Conservation (phyloP, 2,329 filamentous ascomycete species). For the Scedosporium aurantiacum region DNA sequence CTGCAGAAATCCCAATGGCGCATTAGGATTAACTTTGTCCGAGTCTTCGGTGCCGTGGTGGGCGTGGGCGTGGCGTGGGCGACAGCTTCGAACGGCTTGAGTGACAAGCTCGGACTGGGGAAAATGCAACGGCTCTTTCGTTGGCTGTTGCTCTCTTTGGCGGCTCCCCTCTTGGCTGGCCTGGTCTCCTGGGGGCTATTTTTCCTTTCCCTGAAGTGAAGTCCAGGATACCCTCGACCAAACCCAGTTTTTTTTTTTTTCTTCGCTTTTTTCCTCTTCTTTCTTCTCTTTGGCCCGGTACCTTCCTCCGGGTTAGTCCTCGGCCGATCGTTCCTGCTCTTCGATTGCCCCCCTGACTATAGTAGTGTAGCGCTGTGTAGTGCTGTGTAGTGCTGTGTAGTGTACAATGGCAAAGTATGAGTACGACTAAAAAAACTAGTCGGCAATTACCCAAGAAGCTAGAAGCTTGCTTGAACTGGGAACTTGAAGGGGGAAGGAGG, state of each 20-base stretch:
- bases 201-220: not conserved
- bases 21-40: not conserved
- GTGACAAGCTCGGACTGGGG: not conserved
- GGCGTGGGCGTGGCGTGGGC: not conserved
- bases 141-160: not conserved
- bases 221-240: not conserved
- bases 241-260: not conserved
- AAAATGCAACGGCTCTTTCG: not conserved
- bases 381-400: too few relatives aligned
- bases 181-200: not conserved
- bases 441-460: conserved; percentile 4
- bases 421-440: not conserved
- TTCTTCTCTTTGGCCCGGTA: not conserved
- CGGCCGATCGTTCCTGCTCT: not conserved
- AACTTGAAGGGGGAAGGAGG: not conserved
- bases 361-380: not conserved
- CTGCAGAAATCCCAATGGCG: not conserved
- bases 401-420: not conserved
- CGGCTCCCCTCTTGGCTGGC: too few relatives aligned
- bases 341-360: not conserved
- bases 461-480: conserved; percentile 1
- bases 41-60: not conserved
- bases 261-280: not conserved
- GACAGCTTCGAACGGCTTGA: not conserved
- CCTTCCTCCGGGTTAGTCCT: conserved; percentile 1